Base-by-base conservation (phyloP, 1,284 basidiomycete species). In the Wolfiporia cocos region DNA sequence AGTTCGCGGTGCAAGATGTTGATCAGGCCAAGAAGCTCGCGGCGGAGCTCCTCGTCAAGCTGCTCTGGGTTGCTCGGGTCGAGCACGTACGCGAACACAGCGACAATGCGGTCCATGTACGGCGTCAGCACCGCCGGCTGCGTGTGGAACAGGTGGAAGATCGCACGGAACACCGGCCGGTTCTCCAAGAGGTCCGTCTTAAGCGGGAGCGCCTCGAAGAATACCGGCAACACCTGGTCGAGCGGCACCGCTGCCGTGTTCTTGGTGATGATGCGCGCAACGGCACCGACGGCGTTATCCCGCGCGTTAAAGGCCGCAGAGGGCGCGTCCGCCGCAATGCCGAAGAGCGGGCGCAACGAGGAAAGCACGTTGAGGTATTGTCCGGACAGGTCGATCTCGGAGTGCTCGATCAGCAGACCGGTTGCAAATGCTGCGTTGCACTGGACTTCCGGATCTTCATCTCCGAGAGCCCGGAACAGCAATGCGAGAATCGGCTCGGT, bases 401-500 rank as follows among this genome's bases (percentile, higher is more conserved):
- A 86, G 71, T 95, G 80, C 68, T 95, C 92, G 49, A 98, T 78
- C 46, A 99, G 76, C 34, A 96, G 83, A 50, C 96, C 96, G 23
- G 85, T 75, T 19, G 93, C 94, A 59, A 97, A 99, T 9, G 93
- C 92, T 24, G 94, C 92, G 58, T 99, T 99, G 65, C 91, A 94
- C 55, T 92, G 83, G 4, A 99, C 94, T 63, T 98, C 93, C 7
- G 86, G 70, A 43, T 98, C 95, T 29, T 77, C 70, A 59, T 99
- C 96, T 47, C 76, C 66, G 22, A 99, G 76, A 7, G 90, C 92
- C 46, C 74, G 75, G 61, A 86, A 84, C 68, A 95, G 87, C 46
- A 96, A 75, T 47, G 89, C 79, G 44, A 93, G 73, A 14, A 96
- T 70, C n/a, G 78, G 77, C 54, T 88, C 77, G 2, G 96, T 97